A percentile compares a stretch with the other conserved stretches of the same genome.
Evolutionary conservation across 148 eudicot species (phyloP).

Genomic region (Simmondsia chinensis): DNA sequence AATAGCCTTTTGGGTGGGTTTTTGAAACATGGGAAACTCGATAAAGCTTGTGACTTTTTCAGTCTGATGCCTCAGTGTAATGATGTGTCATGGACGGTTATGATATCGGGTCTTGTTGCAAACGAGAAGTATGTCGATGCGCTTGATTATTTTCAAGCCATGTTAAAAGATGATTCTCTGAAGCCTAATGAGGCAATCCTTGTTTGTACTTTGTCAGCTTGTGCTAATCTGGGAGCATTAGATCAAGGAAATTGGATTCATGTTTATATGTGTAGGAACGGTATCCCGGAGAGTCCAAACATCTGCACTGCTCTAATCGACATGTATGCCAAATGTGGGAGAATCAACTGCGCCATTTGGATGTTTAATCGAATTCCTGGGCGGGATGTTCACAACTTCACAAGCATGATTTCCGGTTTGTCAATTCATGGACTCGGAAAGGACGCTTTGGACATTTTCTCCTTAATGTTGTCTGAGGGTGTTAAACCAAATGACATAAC

Average conservation of each 20-base stretch:
- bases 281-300: constrained; percentile 22
- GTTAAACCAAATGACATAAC: constrained; percentile 51
- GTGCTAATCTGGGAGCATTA: constrained; percentile 61
- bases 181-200: constrained; percentile 56
- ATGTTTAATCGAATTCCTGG: constrained; percentile 24
- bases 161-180: constrained; percentile 23
- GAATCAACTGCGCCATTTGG: constrained; percentile 29
- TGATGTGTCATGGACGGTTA: constrained; percentile 67
- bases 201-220: constrained; percentile 67
- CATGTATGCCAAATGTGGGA: constrained; percentile 75
- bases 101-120: constrained; percentile 60
- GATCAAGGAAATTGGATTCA: constrained; percentile 48
- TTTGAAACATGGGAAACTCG: constrained; percentile 42
- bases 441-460: constrained; percentile 38
- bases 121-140: constrained; percentile 44
- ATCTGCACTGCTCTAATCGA: constrained; percentile 52
- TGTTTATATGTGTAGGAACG: constrained; percentile 26
- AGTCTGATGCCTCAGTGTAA: constrained; percentile 41
- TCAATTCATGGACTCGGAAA: constrained; percentile 50
- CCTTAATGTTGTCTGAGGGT: constrained; percentile 33
- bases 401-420: constrained; percentile 53
- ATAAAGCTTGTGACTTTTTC: constrained; percentile 35
- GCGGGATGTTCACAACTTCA: constrained; percentile 36
- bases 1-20: constrained; percentile 59
- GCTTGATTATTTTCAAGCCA: constrained; percentile 31